Evolutionary conservation across 2,329 filamentous ascomycete genomes (phyloP).

Genomic region (Cladosporium phlei): DNA sequence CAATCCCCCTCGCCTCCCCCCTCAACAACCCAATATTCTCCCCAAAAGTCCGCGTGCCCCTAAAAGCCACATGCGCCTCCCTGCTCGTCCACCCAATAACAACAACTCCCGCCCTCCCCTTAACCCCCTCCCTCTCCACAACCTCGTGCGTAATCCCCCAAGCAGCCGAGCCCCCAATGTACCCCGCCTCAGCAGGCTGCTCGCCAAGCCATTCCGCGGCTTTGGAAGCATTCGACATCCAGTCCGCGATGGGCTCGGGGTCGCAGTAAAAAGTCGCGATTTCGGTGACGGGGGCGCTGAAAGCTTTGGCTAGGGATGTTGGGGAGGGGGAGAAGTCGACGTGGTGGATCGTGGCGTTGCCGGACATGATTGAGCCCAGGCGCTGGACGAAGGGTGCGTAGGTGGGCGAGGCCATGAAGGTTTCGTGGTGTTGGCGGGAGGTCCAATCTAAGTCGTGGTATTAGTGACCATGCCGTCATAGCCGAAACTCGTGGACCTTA

Average conservation of each 20-base stretch:
- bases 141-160: constrained; percentile 26
- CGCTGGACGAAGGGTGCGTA: constrained; percentile 38
- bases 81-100: constrained; percentile 50
- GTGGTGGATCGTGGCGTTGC: constrained; percentile 31
- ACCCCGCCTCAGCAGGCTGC: constrained; percentile 23
- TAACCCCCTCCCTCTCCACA: constrained; percentile 29
- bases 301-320: constrained; percentile 17
- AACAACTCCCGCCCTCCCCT: constrained; percentile 41
- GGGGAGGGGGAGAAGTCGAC: constrained; percentile 28
- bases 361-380: constrained; percentile 29
- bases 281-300: constrained; percentile 47
- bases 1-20: constrained; percentile 38
- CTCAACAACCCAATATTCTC: constrained; percentile 39
- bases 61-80: constrained; percentile 45
- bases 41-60: constrained; percentile 43
- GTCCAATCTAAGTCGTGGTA: constrained; percentile 39
- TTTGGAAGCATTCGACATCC: constrained; percentile 27
- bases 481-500: no score
- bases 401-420: constrained; percentile 34
- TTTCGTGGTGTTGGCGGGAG: constrained; percentile 34
- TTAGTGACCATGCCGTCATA: neutral
- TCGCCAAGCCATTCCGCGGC: constrained; percentile 24
- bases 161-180: constrained; percentile 19
- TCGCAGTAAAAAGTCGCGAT: constrained; percentile 43
- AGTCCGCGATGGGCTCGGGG: constrained; percentile 30